These are phyloP conservation scores for Westerdykella ornata DNA, from an alignment of 2,329 filamentous ascomycete genomes.

Conservation along the genomic window DNA sequence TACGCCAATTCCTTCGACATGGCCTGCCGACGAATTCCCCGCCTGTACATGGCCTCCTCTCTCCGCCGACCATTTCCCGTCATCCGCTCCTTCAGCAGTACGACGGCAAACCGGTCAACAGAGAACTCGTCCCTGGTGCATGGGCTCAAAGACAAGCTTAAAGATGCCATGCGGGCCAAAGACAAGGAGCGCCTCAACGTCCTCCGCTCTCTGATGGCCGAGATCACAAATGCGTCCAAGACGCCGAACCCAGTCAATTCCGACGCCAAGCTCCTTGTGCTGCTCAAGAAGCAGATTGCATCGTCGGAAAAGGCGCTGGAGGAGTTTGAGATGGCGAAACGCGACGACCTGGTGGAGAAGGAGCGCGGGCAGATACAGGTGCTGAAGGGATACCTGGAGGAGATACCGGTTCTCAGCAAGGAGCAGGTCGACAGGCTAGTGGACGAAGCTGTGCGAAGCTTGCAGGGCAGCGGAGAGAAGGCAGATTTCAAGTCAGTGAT, in stretches of 20 bases:
- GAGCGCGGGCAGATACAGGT: slow-evolving; percentile 61
- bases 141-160: slow-evolving; percentile 43
- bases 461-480: slow-evolving; percentile 48
- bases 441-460: slow-evolving; percentile 45
- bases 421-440: slow-evolving; percentile 55
- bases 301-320: slow-evolving; percentile 52
- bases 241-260: slow-evolving; percentile 62
- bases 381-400: slow-evolving; percentile 57
- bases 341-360: slow-evolving; percentile 63
- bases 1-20: neutral
- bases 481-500: slow-evolving; percentile 55
- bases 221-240: slow-evolving; percentile 70
- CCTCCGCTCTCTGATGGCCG: slow-evolving; percentile 60
- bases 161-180: slow-evolving; percentile 44
- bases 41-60: slow-evolving; percentile 4
- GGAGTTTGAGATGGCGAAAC: slow-evolving; percentile 58
- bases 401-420: slow-evolving; percentile 52
- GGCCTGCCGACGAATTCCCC: neutral
- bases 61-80: slow-evolving; percentile 10
- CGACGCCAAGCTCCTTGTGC: slow-evolving; percentile 60
- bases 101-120: slow-evolving; percentile 5
- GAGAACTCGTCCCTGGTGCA: slow-evolving; percentile 30
- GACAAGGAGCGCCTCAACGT: slow-evolving; percentile 57
- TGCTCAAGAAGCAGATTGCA: slow-evolving; percentile 60
- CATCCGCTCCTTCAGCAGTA: slow-evolving; percentile 19